Evolutionary conservation across 2,329 filamentous ascomycete genomes (phyloP).

Genomic region (Ascochyta lentis): DNA sequence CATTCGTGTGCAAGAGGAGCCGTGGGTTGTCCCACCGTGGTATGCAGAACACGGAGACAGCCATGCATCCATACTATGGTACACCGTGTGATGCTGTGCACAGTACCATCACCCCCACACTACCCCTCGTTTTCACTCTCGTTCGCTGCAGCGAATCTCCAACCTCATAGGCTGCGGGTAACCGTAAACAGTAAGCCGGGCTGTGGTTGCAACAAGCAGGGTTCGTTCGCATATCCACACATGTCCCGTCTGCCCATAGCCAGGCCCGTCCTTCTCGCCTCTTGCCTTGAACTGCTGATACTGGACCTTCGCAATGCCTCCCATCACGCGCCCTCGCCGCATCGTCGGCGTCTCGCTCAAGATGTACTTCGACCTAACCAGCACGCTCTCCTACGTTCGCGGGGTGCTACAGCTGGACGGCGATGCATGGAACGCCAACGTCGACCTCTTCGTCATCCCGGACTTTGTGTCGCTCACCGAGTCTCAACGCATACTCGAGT

Average conservation of each 20-base stretch:
- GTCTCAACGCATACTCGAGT: constrained; percentile 57
- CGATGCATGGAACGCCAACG: constrained; percentile 61
- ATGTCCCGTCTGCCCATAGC: not conserved
- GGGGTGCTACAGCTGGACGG: constrained; percentile 53
- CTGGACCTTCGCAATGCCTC: constrained; percentile 33
- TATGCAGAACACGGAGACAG: not conserved
- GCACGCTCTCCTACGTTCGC: constrained; percentile 61
- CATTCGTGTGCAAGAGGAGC: constrained; percentile 5
- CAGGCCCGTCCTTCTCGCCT: not conserved
- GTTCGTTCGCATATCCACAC: not conserved
- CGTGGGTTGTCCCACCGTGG: not conserved
- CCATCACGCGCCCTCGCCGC: constrained; percentile 58
- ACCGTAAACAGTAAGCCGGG: constrained; percentile 5
- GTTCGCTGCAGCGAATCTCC: not conserved
- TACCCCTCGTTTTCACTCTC: constrained; percentile 4
- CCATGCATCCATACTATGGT: no score
- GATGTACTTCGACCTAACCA: constrained; percentile 77
- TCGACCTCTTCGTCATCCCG: constrained; percentile 79
- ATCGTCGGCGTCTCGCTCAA: constrained; percentile 78
- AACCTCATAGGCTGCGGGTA: not conserved
- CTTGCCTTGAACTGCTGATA: not conserved
- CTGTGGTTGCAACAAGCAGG: not conserved
- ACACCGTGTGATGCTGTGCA: no score
- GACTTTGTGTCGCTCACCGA: constrained; percentile 74
- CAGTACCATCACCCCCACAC: not conserved